These are phyloP conservation scores for Citrus unshiu DNA, from an alignment of 345 rosid species.

Conservation along the genomic window DNA sequence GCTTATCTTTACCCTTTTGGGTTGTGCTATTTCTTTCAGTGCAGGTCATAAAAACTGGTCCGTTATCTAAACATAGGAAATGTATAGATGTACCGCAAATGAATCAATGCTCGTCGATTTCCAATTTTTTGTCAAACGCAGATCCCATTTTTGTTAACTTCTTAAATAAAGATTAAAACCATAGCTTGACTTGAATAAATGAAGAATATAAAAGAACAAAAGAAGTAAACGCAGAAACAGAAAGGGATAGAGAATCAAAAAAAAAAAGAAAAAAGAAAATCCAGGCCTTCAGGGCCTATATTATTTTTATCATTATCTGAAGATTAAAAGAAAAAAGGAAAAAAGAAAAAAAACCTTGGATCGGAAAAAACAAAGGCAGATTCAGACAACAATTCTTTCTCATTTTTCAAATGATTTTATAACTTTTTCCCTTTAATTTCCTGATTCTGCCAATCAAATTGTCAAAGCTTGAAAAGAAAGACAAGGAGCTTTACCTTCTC, in stretches of 20 bases:
- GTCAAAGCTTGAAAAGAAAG: neutral
- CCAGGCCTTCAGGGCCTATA: neutral
- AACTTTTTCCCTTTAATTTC: neutral
- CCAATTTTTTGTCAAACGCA: neutral
- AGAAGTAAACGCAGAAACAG: neutral
- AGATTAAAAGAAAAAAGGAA: neutral
- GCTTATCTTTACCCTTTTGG: too few relatives aligned
- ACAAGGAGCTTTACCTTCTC: neutral
- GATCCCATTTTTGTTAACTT: neutral
- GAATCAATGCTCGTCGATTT: neutral
- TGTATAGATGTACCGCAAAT: neutral
- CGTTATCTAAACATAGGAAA: too few relatives aligned
- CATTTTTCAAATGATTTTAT: too few relatives aligned
- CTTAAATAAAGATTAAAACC: neutral
- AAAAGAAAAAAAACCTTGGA: neutral
- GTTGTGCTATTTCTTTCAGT: neutral
- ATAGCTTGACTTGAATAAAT: neutral
- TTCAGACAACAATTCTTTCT: neutral
- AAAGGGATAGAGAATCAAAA: neutral
- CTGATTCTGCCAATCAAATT: constrained; percentile 2
- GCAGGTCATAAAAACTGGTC: too few relatives aligned
- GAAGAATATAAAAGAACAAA: neutral
- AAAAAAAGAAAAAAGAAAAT: too few relatives aligned
- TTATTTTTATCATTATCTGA: neutral
- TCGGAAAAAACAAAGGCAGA: neutral